Percentiles rank a stretch among this genome's conserved stretches.
Evolutionary conservation across 805 yeast species (phyloP).

Genomic region (fission yeast (Schizosaccharomyces pombe)): DNA sequence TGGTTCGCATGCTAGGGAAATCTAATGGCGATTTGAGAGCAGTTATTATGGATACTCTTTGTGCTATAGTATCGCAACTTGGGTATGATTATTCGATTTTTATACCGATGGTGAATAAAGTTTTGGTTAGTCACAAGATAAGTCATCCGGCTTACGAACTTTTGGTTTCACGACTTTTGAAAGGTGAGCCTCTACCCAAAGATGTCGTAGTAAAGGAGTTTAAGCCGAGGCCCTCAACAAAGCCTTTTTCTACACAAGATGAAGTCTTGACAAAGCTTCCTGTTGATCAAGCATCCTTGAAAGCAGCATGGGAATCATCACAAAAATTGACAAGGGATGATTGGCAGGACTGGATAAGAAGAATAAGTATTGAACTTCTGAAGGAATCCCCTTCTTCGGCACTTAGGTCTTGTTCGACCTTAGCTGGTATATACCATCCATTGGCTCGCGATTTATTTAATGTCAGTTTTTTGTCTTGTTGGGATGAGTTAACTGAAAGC

Average conservation of each 20-base stretch:
- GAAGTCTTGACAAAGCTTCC: constrained; percentile 54
- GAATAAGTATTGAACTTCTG: constrained; percentile 60
- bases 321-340: constrained; percentile 80
- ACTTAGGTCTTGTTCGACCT: constrained; percentile 68
- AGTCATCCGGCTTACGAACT: constrained; percentile 60
- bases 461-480: constrained; percentile 82
- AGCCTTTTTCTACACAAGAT: constrained; percentile 38
- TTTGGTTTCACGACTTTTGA: constrained; percentile 48
- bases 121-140: constrained; percentile 32
- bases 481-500: constrained; percentile 75
- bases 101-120: constrained; percentile 56
- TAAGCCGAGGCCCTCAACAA: constrained; percentile 19
- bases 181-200: constrained; percentile 71
- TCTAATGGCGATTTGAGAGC: constrained; percentile 35
- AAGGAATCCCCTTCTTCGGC: constrained; percentile 91
- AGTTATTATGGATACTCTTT: constrained; percentile 52
- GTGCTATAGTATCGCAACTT: constrained; percentile 51
- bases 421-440: constrained; percentile 72
- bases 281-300: constrained; percentile 35
- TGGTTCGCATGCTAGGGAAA: constrained; percentile 37
- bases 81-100: constrained; percentile 69
- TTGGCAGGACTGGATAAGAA: constrained; percentile 93
- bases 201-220: constrained; percentile 39
- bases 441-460: constrained; percentile 78
- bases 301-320: constrained; percentile 76